Conservation (phyloP, 805 yeast species). For the Yamadazyma sp. region DNA sequence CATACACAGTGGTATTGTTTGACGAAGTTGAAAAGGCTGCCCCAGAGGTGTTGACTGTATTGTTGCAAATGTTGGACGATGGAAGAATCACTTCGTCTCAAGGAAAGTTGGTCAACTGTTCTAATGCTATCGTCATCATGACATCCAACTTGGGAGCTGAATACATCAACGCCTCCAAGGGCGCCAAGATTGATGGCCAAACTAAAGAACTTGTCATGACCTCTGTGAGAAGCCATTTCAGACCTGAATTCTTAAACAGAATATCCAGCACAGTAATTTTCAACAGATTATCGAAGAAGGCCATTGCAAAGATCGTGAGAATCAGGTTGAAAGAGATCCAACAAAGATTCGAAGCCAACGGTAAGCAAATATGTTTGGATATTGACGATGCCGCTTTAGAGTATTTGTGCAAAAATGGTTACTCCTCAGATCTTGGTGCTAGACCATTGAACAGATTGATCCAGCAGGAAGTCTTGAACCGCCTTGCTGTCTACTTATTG, state of each 20-base stretch:
- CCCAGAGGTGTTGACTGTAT: slow-evolving; percentile 91
- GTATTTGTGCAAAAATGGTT: slow-evolving; percentile 82
- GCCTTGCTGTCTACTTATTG: slow-evolving; percentile 82
- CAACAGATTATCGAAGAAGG: slow-evolving; percentile 87
- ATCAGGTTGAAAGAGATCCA: slow-evolving; percentile 85
- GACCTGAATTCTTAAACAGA: slow-evolving; percentile 97
- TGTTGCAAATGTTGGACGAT: slow-evolving; percentile 91
- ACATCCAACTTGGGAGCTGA: slow-evolving; percentile 97
- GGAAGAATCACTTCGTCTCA: slow-evolving; percentile 94
- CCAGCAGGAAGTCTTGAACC: slow-evolving; percentile 83
- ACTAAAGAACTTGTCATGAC: slow-evolving; percentile 80
- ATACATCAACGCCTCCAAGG: slow-evolving; percentile 66
- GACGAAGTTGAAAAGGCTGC: slow-evolving; percentile 99
- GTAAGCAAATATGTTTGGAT: slow-evolving; percentile 70
- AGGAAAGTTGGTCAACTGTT: slow-evolving; percentile 91
- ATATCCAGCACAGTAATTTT: slow-evolving; percentile 90
- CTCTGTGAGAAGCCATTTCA: slow-evolving; percentile 82
- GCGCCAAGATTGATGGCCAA: slow-evolving; percentile 61
- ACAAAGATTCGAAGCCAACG: slow-evolving; percentile 78
- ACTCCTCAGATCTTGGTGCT: slow-evolving; percentile 93
- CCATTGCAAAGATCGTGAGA: slow-evolving; percentile 87
- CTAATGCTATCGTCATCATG: slow-evolving; percentile 91
- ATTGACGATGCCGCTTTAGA: slow-evolving; percentile 77
- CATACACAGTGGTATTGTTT: slow-evolving; percentile 93
- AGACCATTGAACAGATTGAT: slow-evolving; percentile 93